Evolutionary conservation across 164 flowering plant species (phyloP), one percentile per base, ranked within the genome.

Genomic region (Santalum album): DNA sequence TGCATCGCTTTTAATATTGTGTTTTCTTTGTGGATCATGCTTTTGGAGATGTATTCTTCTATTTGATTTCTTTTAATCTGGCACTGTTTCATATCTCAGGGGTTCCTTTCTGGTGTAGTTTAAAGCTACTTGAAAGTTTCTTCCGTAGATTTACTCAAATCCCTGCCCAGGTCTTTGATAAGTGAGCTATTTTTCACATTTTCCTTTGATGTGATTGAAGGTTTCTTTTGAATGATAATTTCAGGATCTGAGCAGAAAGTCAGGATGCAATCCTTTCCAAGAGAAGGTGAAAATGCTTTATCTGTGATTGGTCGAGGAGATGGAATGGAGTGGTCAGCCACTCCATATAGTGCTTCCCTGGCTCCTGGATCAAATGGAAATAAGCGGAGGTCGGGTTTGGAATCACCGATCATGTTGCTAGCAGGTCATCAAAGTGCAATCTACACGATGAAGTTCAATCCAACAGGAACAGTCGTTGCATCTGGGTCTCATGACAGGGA

Each of bases 401-500:
- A 86, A 64, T 82, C 99, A 11, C 96, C 94, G 26, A 89, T 89
- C 56, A 92, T 92, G 96, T 64, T 87, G 62, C 69, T 92, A 18
- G 22, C 80, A 0, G 99, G 99, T 34, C 99, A 92, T 63, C 96
- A 83, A 65, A 87, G 96, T 76, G 87, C 91, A 27, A 60, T 92
- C 59, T 92, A 92, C 61, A 81, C 96, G 4, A 74, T 89, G 96
- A 92, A 89, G 73, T 92, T 89, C 72, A 89, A 89, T 67, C 99
- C 99, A 7, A 65, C 83, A 18, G 99, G 99, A 34, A 84, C 83
- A 12, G 75, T 87, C 12, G 52, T 92, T 64, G 99, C 96, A 29
- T 92, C 96, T 45, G 99, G 99, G 43, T 92, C 99, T 20, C 96
- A 92, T 45, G 99, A 92, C 66, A 77, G 62, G 61, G 99, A 92